Base-by-base conservation (phyloP, 2,329 filamentous ascomycete genomes). In the Anisogramma anomala region DNA sequence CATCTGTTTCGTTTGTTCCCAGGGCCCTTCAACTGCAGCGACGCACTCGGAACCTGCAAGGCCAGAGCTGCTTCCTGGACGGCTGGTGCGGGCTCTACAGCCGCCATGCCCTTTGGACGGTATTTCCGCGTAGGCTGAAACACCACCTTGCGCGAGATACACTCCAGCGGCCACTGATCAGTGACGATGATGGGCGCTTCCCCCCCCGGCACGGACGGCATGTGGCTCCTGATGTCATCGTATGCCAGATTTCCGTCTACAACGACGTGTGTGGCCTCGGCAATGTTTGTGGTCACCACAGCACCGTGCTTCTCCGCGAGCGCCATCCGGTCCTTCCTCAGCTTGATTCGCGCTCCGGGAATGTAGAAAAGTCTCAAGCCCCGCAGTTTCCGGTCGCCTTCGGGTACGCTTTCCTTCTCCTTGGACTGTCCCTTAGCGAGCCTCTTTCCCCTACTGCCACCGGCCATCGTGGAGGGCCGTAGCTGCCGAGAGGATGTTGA, bases 221-320 rank as follows among this genome's bases (percentile, higher is more conserved):
- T 55, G 46, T 73, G 67, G 9, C 61, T 64, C 41, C 79, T 57
- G 6, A 94, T 65, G 42, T 87, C 74, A 3, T 67, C 59, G 53
- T 78, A 88, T 1, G 63, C 64, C 36, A 91, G 61, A 1, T 61
- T 61, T 49, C 77, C 80, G 54, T 95, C 88, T 2, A 86, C 79
- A 44, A 96, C 70, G 36, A 94, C 64, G 60, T 94, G 85, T 1
- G 82, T 93, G 13, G 91, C 73, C 17, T 60, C 60, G 0, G 50
- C 58, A 54, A 79, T 74, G 1, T 67, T 61, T 37, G 69, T 70
- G 20, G 76, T 72, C 79, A 87, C 91, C 1, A 57, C 63, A 1
- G 82, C 89, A 32, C 89, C 89, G 56, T 79, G 79, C 52, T 86
- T 78, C 38, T 76, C 71, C 0, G 83, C 79, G 56, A 81, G 87